Percentiles rank a stretch among this genome's conserved stretches.
Conservation (phyloP, 2,329 filamentous ascomycete genomes). For the Curvularia hawaiiensis region DNA sequence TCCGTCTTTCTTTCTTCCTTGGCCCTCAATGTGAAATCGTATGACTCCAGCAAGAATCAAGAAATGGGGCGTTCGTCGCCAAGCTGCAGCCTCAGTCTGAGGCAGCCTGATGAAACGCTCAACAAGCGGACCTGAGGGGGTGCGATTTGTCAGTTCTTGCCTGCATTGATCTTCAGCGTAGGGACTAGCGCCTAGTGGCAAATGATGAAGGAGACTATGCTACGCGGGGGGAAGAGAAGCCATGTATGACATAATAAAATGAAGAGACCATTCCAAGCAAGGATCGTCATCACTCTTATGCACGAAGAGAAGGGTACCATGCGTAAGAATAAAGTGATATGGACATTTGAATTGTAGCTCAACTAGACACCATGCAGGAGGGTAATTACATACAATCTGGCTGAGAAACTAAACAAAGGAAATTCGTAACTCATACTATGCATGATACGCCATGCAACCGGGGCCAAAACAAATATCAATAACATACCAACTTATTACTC, state of each 20-base stretch:
- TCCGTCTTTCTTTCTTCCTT: neutral
- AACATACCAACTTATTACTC: neutral
- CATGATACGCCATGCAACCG: neutral
- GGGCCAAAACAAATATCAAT: neutral
- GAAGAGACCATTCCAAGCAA: neutral
- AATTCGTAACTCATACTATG: neutral
- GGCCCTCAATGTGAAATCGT: neutral
- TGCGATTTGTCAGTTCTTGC: neutral
- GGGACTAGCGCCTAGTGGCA: neutral
- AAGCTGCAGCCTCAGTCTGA: slow-evolving; percentile 1
- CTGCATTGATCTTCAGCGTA: neutral
- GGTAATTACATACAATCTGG: no score
- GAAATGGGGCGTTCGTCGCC: neutral
- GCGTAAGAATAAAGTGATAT: neutral
- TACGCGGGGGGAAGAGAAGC: neutral
- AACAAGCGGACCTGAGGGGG: neutral
- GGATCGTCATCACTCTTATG: neutral
- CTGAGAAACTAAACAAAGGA: neutral
- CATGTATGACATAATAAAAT: neutral
- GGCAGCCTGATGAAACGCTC: slow-evolving; percentile 5
- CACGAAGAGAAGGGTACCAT: neutral
- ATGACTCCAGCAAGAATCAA: neutral
- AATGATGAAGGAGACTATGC: neutral
- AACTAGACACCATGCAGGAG: neutral
- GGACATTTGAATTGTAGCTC: no score